Evolutionary conservation across 176 grass and related monocot species (phyloP), one percentile per base, ranked within the genome.

Genomic region (Poa annua): DNA sequence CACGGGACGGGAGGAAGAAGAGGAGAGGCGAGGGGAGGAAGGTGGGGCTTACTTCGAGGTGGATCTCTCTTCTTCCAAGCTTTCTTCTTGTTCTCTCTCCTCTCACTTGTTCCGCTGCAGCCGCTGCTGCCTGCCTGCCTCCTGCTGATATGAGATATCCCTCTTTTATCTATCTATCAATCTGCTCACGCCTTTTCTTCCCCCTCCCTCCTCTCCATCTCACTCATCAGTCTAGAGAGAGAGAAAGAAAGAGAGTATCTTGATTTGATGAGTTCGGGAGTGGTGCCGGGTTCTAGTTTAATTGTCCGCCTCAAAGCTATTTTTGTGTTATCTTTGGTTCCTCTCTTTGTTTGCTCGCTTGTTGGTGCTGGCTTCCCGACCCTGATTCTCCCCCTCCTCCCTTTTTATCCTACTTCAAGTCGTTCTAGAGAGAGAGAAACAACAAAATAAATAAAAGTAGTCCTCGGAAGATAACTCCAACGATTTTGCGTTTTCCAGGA

Each of bases 61-160:
- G 92, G 94, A 97, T 97, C 94, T 91, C 85, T 94, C 89, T 80
- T 94, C 89, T 86, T 88, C 88, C 24, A 76, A 86, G 83, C 84
- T 86, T 79, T 82, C 75, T 83, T 78, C 26, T 36, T 34, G 26
- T 50, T 47, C 77, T n/a, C 63, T 62, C 75, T 51, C 71, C 65
- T 79, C 44, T 64, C 52, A 64, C 13, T 71, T 32, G 74, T 8
- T 45, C 83, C 84, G 52, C 85, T 45, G 41, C 74, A 7, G 16
- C 81, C 20, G 47, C 86, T 57, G 82, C 82, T 59, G 82, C 82
- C 80, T 57, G 70, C 82, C 80, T 57, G 70, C 82, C 80, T 57
- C 61, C 82, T 59, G 82, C 82, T 56, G 55, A 78, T 44, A 71
- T 20, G 36, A 53, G 87, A 88, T 86, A 86, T 65, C 78, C 44